Base-by-base conservation (phyloP, 805 yeast species). In the Kluyveromyces aestuarii region DNA sequence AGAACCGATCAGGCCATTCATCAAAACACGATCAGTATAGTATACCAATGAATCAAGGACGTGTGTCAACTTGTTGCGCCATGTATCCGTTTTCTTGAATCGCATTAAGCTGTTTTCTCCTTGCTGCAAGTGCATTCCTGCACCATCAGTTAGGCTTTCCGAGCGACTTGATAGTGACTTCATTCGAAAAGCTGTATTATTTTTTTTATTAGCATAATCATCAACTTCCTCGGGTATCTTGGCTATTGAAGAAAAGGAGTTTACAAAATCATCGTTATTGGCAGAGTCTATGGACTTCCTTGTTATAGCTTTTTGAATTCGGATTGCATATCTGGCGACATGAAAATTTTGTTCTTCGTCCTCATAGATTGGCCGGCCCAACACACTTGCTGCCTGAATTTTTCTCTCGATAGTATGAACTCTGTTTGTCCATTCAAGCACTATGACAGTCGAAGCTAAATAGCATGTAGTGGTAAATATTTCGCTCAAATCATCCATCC, bases 361-460 rank as follows among this genome's bases (percentile, higher is more conserved):
- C 53, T 83, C 91, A 59, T 79, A 83, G 41, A 84, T 77, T 16
- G 81, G 80, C 51, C 95, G 69, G 1, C 96, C 96, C 38, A 87
- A 62, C 6, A 86, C 76, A 8, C 91, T 87, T 50, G 80, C 82
- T 40, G 80, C 79, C 56, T 85, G 90, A 47, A 75, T 74, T 14
- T 68, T 69, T 52, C 78, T 76, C 66, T 80, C 81, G 39, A 82
- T 63, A 11, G 75, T 70, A 45, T 76, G 75, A 48, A 82, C 72
- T 52, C 84, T 72, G 58, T 84, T 85, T 52, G 84, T 75, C 91
- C 95, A 87, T 63, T 86, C 95, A 93, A 95, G 85, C 0, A 86
- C 86, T 10, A 83, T 73, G 7, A 84, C 84, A 30, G 87, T 84
- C 36, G 87, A 76, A 18, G 83, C 71, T 8, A 84, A 77, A 60